Percentiles rank a stretch among this genome's conserved stretches.
These are phyloP conservation scores for Bipolaris oryzae DNA, from an alignment of 2,329 filamentous ascomycete genomes.

Conservation along the genomic window DNA sequence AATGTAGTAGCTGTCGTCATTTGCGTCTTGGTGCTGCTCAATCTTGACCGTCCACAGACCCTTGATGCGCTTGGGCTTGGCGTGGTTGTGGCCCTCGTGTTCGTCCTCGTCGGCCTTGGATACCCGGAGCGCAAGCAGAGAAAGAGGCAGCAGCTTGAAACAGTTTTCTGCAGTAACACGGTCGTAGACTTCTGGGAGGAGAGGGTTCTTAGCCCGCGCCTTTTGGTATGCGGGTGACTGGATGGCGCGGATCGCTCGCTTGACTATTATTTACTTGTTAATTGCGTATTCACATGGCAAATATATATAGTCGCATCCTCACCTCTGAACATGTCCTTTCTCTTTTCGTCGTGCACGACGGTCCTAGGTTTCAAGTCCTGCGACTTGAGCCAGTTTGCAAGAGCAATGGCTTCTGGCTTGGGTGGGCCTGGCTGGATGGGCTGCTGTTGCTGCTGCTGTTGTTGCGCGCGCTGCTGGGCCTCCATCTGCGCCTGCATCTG, in stretches of 20 bases:
- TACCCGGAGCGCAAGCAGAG: slow-evolving; percentile 90
- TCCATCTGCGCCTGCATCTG: slow-evolving; percentile 49
- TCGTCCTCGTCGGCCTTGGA: slow-evolving; percentile 79
- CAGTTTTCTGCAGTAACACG: slow-evolving; percentile 87
- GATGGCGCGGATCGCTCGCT: slow-evolving; percentile 90
- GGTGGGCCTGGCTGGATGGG: slow-evolving; percentile 79
- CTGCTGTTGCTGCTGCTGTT: slow-evolving; percentile 58
- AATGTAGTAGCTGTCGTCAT: slow-evolving; percentile 89
- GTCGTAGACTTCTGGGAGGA: slow-evolving; percentile 86
- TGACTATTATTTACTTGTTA: slow-evolving; percentile 64
- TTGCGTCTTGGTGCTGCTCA: slow-evolving; percentile 91
- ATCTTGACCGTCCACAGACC: slow-evolving; percentile 95
- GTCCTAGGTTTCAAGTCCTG: slow-evolving; percentile 90
- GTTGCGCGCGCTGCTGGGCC: slow-evolving; percentile 32
- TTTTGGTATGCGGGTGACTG: slow-evolving; percentile 89
- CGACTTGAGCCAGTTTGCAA: slow-evolving; percentile 83
- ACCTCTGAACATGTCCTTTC: slow-evolving; percentile 99
- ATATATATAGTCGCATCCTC: slow-evolving; percentile 22
- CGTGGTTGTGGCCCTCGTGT: slow-evolving; percentile 64
- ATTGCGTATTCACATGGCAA: too few relatives aligned
- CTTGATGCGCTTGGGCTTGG: slow-evolving; percentile 81
- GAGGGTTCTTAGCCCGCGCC: slow-evolving; percentile 84
- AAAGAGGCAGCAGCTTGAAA: slow-evolving; percentile 94
- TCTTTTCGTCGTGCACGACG: slow-evolving; percentile 91
- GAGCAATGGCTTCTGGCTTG: slow-evolving; percentile 84